phyloP scores from a whole-genome alignment of 768 basidiomycete species.

The Pulveroboletus sp. region DNA sequence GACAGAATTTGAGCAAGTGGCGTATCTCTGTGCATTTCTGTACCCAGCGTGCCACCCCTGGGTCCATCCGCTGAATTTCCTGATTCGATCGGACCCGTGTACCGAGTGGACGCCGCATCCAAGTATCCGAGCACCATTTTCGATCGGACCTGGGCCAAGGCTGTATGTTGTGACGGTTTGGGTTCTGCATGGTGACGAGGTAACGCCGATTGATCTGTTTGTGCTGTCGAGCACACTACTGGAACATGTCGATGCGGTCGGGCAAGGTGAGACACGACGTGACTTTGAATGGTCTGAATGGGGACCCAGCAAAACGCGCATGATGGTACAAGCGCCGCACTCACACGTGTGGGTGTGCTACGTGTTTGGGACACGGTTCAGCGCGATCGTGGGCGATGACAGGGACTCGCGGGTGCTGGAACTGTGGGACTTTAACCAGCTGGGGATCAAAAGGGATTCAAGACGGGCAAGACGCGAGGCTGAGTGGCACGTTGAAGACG shows the following conservation, averaged over 20 bases:
- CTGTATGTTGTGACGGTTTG: constrained; percentile 48
- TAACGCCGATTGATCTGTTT: constrained; percentile 39
- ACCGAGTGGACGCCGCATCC: constrained; percentile 41
- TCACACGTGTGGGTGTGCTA: constrained; percentile 59
- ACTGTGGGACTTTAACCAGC: constrained; percentile 53
- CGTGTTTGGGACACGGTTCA: constrained; percentile 48
- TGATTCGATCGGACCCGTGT: constrained; percentile 55
- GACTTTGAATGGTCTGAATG: constrained; percentile 48
- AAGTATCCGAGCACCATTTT: constrained; percentile 44
- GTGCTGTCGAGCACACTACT: constrained; percentile 40
- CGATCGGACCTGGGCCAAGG: constrained; percentile 38
- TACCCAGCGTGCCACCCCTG: constrained; percentile 37
- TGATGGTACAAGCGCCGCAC: constrained; percentile 36
- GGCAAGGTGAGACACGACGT: constrained; percentile 13
- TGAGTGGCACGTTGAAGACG: constrained; percentile 26
- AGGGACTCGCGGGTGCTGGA: constrained; percentile 27
- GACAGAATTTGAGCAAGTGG: constrained; percentile 28
- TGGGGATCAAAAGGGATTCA: constrained; percentile 32
- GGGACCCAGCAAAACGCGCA: constrained; percentile 48
- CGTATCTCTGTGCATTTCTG: constrained; percentile 38
- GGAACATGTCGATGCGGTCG: constrained; percentile 19
- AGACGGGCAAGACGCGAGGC: constrained; percentile 10
- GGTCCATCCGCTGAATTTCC: constrained; percentile 32
- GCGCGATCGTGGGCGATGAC: constrained; percentile 24
- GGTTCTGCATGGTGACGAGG: constrained; percentile 28